Base-by-base conservation (phyloP, 139 green algal genomes). In the Dunaliella sp. region DNA sequence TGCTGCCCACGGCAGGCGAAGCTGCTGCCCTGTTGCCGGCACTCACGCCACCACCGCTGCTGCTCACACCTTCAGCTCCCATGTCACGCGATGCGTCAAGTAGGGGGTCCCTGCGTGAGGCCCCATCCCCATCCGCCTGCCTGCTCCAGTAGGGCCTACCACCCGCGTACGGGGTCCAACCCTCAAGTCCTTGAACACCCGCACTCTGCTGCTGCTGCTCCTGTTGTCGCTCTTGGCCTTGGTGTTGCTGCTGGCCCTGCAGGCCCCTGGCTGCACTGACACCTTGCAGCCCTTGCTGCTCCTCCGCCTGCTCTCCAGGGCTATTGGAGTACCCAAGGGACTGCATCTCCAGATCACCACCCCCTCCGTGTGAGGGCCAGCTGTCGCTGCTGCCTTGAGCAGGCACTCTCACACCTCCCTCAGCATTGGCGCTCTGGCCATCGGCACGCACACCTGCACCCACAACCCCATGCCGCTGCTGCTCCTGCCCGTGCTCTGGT, bases 231-330 rank as follows among this genome's bases (percentile, higher is more conserved):
- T n/a, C n/a, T n/a, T n/a, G n/a, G n/a, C n/a, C n/a, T n/a, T n/a
- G n/a, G n/a, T n/a, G n/a, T n/a, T n/a, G n/a, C n/a, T n/a, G n/a
- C n/a, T n/a, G n/a, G n/a, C n/a, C n/a, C n/a, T 82, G 32, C 77
- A n/a, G 21, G 7, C 80, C 57, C 37, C 34, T 57, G 36, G 65
- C 77, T 22, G n/a, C 32, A 1, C 32, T 80, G 77, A 26, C 3
- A 36, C 1, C 73, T 31, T 84, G 33, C 58, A 75, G 65, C 37
- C 58, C 30, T 1, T 86, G 80, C 85, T 80, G 80, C 58, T 88
- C 31, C 78, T 88, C 33, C 36, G n/a, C 48, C 58, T 81, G 78
- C 84, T 84, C 36, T 36, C 36, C 76, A 58, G 32, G 86, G 80
- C 16, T 16, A 26, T 65, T 16, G 16, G 48, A 7, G 16, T 26